These are phyloP conservation scores for Trypanosoma vivax DNA, from an alignment of 208 protist species.

Conservation along the genomic window DNA sequence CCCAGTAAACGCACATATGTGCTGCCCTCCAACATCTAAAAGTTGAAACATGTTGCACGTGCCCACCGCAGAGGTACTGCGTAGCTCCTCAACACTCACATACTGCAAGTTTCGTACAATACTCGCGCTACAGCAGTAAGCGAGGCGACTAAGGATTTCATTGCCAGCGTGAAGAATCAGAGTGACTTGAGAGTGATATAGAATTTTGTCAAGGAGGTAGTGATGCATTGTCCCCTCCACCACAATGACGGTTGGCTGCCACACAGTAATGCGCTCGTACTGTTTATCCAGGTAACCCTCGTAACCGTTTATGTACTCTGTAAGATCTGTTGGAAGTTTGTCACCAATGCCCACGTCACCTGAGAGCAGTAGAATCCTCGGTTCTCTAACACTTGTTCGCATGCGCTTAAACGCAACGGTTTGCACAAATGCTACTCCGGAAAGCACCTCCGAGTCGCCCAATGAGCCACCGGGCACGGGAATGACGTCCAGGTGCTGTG, in stretches of 20 bases:
- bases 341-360: constrained; percentile 35
- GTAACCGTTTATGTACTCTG: constrained; percentile 56
- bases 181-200: constrained; percentile 29
- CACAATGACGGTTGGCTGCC: constrained; percentile 59
- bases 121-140: constrained; percentile 35
- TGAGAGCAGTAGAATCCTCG: constrained; percentile 54
- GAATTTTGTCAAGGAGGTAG: constrained; percentile 51
- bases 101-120: constrained; percentile 64
- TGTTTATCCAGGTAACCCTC: constrained; percentile 60
- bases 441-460: constrained; percentile 17
- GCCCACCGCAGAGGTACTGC: constrained; percentile 32
- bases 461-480: constrained; percentile 13
- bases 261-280: constrained; percentile 57
- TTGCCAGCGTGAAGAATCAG: constrained; percentile 54
- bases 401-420: constrained; percentile 26
- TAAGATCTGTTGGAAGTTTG: constrained; percentile 24
- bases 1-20: constrained; percentile 17
- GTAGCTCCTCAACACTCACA: constrained; percentile 36
- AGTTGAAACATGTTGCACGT: constrained; percentile 36
- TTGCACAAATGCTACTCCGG: constrained; percentile 18
- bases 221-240: constrained; percentile 75
- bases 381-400: constrained; percentile 26
- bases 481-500: constrained; percentile 24
- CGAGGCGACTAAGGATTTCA: constrained; percentile 28
- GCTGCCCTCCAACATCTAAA: constrained; percentile 24